Conservation (phyloP, 257 asterid genomes). For the Verbascum thapsus region DNA sequence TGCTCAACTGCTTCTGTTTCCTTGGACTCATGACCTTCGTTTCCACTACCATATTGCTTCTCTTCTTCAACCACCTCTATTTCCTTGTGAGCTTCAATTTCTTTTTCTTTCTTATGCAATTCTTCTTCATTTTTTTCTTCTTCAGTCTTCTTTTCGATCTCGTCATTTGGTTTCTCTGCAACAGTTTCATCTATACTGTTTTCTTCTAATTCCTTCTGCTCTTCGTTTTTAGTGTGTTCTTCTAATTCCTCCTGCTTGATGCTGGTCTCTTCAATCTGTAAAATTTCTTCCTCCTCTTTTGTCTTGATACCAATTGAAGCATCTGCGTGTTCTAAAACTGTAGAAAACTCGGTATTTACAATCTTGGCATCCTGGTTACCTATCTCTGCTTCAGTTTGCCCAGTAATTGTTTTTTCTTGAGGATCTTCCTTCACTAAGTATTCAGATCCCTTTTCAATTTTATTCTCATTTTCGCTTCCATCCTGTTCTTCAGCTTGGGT, state of each 20-base stretch:
- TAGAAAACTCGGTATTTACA: slow-evolving; percentile 29
- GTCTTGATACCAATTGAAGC: slow-evolving; percentile 19
- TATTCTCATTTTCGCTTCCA: slow-evolving; percentile 22
- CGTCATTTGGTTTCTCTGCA: slow-evolving; percentile 32
- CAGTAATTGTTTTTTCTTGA: slow-evolving; percentile 31
- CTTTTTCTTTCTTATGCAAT: slow-evolving; percentile 23
- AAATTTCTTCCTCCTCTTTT: slow-evolving; percentile 36
- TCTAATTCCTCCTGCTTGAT: slow-evolving; percentile 21
- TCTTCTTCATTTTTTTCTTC: slow-evolving; percentile 17
- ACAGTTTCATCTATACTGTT: slow-evolving; percentile 17
- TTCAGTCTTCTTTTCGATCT: slow-evolving; percentile 27
- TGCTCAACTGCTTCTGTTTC: slow-evolving; percentile 33
- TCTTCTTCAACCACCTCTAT: slow-evolving; percentile 27
- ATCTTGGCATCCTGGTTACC: slow-evolving; percentile 31
- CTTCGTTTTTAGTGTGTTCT: slow-evolving; percentile 19
- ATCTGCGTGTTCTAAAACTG: slow-evolving; percentile 27
- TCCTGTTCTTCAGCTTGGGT: slow-evolving; percentile 40
- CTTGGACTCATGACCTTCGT: slow-evolving; percentile 27
- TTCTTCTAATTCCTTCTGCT: too few relatives aligned
- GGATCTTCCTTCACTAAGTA: slow-evolving; percentile 28
- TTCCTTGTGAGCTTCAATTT: slow-evolving; percentile 32
- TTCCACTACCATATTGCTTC: slow-evolving; percentile 27
- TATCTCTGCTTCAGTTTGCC: slow-evolving; percentile 25
- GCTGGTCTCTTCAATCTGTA: slow-evolving; percentile 27
- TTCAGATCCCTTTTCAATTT: slow-evolving; percentile 26